These are phyloP conservation scores for Micractinium conductrix DNA, from an alignment of 139 green algal species.

Conservation along the genomic window DNA sequence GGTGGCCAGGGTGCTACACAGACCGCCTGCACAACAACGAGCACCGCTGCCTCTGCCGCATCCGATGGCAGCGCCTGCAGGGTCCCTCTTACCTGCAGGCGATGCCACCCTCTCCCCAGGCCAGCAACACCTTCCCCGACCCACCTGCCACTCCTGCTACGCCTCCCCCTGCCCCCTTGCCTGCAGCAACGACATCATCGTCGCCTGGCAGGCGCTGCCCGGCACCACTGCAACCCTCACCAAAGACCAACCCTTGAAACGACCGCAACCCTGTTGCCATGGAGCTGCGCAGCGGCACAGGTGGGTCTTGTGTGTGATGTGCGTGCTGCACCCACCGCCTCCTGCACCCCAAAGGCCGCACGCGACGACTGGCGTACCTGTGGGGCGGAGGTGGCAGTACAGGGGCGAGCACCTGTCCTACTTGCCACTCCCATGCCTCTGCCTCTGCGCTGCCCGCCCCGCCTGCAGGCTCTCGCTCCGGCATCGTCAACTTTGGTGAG, in stretches of 20 bases:
- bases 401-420: neutral
- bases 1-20: too few relatives aligned
- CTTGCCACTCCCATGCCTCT: too few relatives aligned
- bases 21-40: too few relatives aligned
- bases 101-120: neutral
- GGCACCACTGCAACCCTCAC: constrained; percentile 34
- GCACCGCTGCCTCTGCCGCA: too few relatives aligned
- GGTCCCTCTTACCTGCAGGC: neutral
- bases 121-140: neutral
- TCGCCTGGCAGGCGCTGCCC: constrained; percentile 38
- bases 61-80: neutral
- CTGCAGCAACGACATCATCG: constrained; percentile 36
- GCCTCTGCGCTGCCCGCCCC: neutral
- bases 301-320: too few relatives aligned
- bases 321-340: too few relatives aligned
- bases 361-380: too few relatives aligned
- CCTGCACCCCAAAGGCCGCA: too few relatives aligned
- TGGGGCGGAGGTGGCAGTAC: too few relatives aligned
- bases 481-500: constrained; percentile 51
- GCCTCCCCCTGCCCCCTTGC: neutral
- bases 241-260: constrained; percentile 39
- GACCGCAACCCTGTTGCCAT: constrained; percentile 24
- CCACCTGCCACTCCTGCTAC: neutral
- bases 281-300: too few relatives aligned
- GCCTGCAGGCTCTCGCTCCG: neutral